Evolutionary conservation across 2,329 filamentous ascomycete genomes (phyloP), one percentile per base, ranked within the genome.

Genomic region (Gliomastix tumulicola): DNA sequence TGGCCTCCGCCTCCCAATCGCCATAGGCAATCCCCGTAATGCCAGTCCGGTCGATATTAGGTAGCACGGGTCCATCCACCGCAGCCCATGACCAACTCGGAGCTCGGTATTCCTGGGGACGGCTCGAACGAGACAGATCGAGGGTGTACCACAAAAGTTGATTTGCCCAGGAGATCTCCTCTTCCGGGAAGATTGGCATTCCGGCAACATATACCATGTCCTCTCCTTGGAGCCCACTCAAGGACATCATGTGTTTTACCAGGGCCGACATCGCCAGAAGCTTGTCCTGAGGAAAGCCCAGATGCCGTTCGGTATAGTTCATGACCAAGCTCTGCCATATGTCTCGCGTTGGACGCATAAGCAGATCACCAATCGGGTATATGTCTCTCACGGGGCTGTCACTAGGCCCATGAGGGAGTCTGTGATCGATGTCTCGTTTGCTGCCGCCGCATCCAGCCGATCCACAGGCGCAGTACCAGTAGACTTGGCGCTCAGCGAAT

Each of bases 391-490:
- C 15, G 7, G 28, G 28, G 28, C 7, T 16, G n/a, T n/a, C n/a
- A n/a, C n/a, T n/a, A n/a, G n/a, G n/a, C n/a, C n/a, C n/a, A n/a
- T n/a, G n/a, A n/a, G n/a, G n/a, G n/a, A n/a, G n/a, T n/a, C n/a
- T n/a, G n/a, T n/a, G n/a, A 7, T 15, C 28, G 9, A 30, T 30
- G 9, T 10, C 15, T n/a, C n/a, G n/a, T n/a, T n/a, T n/a, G 28
- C 28, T 9, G 28, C 36, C 39, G 3, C 35, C 39, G 10, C 39
- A 41, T 17, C 35, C 32, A 4, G 39, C 35, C 11, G 16, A 28
- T 3, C 32, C 27, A 15, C 15, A 32, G n/a, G 22, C 13, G 22
- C 38, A 40, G n/a, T 23, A 36, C 38, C 35, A 40, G 27, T 37
- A 37, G 3, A 36, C 15, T 17, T 38, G 39, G 16, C 22, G 30